phyloP scores from a whole-genome alignment of 352 stramenopile genomes.

The Phytophthora sp. region DNA sequence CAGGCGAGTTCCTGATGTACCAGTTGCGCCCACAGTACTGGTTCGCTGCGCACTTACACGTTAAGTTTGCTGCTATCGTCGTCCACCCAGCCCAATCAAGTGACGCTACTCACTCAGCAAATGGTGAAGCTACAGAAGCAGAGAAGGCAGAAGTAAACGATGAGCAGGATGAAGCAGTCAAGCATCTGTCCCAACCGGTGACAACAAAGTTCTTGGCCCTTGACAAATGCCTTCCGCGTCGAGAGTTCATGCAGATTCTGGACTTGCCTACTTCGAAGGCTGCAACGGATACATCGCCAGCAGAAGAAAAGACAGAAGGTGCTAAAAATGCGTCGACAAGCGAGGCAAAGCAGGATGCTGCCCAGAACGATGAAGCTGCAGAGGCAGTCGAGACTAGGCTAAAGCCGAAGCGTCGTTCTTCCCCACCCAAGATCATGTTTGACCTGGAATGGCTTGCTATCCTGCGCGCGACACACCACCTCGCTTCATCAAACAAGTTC shows the following conservation, averaged over 20 bases:
- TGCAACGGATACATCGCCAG: neutral
- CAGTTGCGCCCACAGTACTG: conserved; percentile 94
- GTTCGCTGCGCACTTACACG: conserved; percentile 98
- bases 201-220: conserved; percentile 82
- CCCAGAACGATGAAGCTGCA: neutral
- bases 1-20: conserved; percentile 92
- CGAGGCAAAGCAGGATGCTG: conserved; percentile 12
- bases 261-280: conserved; percentile 55
- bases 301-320: conserved; percentile 12
- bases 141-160: conserved; percentile 1
- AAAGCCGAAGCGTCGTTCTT: neutral
- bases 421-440: conserved; percentile 85
- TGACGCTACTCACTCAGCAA: neutral
- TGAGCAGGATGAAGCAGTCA: conserved; percentile 14
- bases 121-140: conserved; percentile 2
- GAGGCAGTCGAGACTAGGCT: conserved; percentile 2
- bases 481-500: conserved; percentile 73
- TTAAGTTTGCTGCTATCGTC: conserved; percentile 98
- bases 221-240: conserved; percentile 98
- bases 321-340: neutral
- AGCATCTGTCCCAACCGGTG: conserved; percentile 11
- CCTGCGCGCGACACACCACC: conserved; percentile 91
- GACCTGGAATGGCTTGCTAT: conserved; percentile 96
- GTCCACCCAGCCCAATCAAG: conserved; percentile 56
- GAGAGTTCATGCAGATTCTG: conserved; percentile 96